Evolutionary conservation across 306 rosid species (phyloP).

Genomic region (Cucurbita maxima): DNA sequence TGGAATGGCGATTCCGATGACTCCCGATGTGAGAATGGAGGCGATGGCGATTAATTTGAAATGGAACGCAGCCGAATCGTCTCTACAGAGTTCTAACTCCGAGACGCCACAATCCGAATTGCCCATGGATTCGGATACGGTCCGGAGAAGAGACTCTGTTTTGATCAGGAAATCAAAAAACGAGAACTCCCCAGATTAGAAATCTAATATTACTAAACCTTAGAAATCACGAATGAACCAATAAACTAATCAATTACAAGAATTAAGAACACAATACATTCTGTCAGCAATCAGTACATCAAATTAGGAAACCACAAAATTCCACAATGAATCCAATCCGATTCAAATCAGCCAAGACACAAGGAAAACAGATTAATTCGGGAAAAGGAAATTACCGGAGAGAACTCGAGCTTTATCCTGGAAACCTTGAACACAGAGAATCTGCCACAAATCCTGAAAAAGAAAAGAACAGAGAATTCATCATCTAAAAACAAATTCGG

Average conservation of each 20-base stretch:
- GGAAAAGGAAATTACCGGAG: conserved; percentile 32
- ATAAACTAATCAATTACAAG: neutral
- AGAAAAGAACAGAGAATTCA: neutral
- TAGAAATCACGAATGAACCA: neutral
- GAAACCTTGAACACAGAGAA: conserved; percentile 24
- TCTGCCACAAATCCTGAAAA: conserved; percentile 51
- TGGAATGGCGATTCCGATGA: conserved; percentile 59
- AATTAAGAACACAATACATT: neutral
- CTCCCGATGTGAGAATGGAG: conserved; percentile 54
- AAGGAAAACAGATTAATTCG: neutral
- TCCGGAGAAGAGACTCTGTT: conserved; percentile 23
- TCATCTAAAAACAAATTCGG: neutral
- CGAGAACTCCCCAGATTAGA: neutral
- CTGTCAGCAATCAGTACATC: too few relatives aligned
- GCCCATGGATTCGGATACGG: conserved; percentile 34
- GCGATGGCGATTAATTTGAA: conserved; percentile 66
- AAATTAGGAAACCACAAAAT: neutral
- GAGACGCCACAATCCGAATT: conserved; percentile 29
- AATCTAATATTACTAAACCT: neutral
- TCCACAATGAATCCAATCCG: neutral
- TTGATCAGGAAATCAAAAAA: neutral
- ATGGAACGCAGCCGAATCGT: conserved; percentile 47
- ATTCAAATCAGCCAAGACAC: neutral
- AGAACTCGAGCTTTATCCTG: conserved; percentile 8
- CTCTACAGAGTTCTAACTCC: conserved; percentile 40